Percentiles rank a stretch among this genome's conserved stretches.
Evolutionary conservation across 352 stramenopile species (phyloP).

Genomic region (Phytophthora litchii): DNA sequence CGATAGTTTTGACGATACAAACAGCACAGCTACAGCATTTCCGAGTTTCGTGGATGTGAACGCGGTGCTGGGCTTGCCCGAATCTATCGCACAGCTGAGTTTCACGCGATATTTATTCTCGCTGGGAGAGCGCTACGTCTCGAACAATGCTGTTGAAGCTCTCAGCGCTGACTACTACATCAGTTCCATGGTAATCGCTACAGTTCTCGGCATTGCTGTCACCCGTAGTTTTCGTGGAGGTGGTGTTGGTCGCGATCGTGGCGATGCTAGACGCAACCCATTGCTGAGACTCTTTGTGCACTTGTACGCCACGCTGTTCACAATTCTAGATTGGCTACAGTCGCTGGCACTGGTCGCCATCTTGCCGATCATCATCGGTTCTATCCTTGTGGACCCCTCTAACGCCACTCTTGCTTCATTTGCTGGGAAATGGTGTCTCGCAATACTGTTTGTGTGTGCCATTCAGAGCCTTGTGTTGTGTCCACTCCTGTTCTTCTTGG

Average conservation of each 20-base stretch:
- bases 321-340: slow-evolving; percentile 67
- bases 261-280: slow-evolving; percentile 55
- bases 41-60: slow-evolving; percentile 55
- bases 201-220: slow-evolving; percentile 52
- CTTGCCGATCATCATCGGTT: slow-evolving; percentile 52
- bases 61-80: slow-evolving; percentile 44
- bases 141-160: slow-evolving; percentile 52
- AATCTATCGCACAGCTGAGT: slow-evolving; percentile 44
- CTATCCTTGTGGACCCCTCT: slow-evolving; percentile 44
- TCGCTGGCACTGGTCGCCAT: slow-evolving; percentile 50
- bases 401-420: slow-evolving; percentile 40
- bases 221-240: slow-evolving; percentile 48
- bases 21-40: slow-evolving; percentile 40
- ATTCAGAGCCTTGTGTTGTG: slow-evolving; percentile 54
- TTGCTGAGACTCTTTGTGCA: slow-evolving; percentile 66
- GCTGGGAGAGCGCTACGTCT: slow-evolving; percentile 52
- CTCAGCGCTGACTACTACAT: slow-evolving; percentile 49
- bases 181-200: slow-evolving; percentile 57
- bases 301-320: slow-evolving; percentile 61
- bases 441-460: slow-evolving; percentile 22
- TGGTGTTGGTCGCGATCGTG: slow-evolving; percentile 34
- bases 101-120: slow-evolving; percentile 52
- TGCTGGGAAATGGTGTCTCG: slow-evolving; percentile 52
- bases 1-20: slow-evolving; percentile 19
- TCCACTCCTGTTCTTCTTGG: slow-evolving; percentile 50